Conservation (phyloP, 257 asterid genomes). For the Solanum boliviense region DNA sequence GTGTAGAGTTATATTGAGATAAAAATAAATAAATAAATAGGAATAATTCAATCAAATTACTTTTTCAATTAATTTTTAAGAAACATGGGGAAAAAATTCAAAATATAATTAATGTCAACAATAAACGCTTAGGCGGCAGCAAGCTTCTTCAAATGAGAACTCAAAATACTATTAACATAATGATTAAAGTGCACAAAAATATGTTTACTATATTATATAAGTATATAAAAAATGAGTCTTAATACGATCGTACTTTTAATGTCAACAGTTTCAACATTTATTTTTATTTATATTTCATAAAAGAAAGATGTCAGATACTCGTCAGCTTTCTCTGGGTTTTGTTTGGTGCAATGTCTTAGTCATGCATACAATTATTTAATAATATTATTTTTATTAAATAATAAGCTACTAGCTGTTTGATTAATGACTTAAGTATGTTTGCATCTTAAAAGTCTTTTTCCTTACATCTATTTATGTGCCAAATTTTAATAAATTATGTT, state of each 20-base stretch:
- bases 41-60: background rate
- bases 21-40: background rate
- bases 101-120: background rate
- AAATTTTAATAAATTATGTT: background rate
- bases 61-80: background rate
- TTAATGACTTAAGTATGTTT: background rate
- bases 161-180: background rate
- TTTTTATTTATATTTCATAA: background rate
- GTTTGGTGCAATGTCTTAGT: constrained; percentile 3
- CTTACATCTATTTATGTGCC: background rate
- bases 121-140: background rate
- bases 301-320: constrained; percentile 5
- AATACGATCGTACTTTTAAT: background rate
- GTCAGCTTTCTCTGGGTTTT: background rate
- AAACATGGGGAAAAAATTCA: background rate
- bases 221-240: background rate
- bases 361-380: background rate
- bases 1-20: background rate
- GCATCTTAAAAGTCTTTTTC: background rate
- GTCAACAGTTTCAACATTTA: background rate
- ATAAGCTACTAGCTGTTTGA: background rate
- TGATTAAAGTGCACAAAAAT: background rate
- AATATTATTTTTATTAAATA: background rate
- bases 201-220: background rate
- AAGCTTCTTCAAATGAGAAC: background rate